Base-by-base conservation (phyloP, 2,329 filamentous ascomycete species). In the Akanthomyces dipterigenus region DNA sequence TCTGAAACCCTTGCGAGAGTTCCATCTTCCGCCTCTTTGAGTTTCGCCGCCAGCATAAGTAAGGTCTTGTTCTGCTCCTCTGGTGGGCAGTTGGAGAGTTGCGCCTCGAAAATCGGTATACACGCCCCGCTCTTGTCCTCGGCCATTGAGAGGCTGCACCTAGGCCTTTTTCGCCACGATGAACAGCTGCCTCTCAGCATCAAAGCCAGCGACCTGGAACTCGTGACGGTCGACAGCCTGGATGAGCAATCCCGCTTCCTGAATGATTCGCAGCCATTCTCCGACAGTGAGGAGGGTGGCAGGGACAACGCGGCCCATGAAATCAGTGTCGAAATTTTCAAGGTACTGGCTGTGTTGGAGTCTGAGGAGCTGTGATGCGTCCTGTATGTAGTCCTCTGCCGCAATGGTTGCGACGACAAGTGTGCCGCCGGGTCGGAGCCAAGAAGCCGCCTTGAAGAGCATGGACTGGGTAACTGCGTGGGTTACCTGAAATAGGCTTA, bases 91-190 rank as follows among this genome's bases (percentile, higher is more conserved):
- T 31, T 43, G 7, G 53, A 22, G 16, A 63, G 61, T 24, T 63
- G 62, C 31, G 57, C 58, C 31, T 51, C 12, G 6, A 61, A 16
- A 5, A 63, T 12, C 9, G 53, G 58, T 6, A 24, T 11, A 28
- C 61, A 57, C 1, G 62, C 53, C 16, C 40, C 36, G 18, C 20
- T 63, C 43, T 61, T 61, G 12, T 61, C 51, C 26, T 43, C 59
- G 53, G 2, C 53, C 53, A 9, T 22, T 34, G 9, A 55, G 38
- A 22, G 53, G 24, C 11, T 43, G 24, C 53, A 45, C 9, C 9
- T 43, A 24, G 1, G 53, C 43, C 22, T 24, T 45, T 9, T 12
- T 31, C 26, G 18, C 53, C 18, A 24, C 34, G 40, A 55, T 34
- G 14, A 43, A 45, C 16, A 55, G 5, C 2, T 55, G 53, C 24